Percentiles rank a stretch among this genome's conserved stretches.
phyloP scores from a whole-genome alignment of 2,329 filamentous ascomycete species.

The Curvularia sp. region DNA sequence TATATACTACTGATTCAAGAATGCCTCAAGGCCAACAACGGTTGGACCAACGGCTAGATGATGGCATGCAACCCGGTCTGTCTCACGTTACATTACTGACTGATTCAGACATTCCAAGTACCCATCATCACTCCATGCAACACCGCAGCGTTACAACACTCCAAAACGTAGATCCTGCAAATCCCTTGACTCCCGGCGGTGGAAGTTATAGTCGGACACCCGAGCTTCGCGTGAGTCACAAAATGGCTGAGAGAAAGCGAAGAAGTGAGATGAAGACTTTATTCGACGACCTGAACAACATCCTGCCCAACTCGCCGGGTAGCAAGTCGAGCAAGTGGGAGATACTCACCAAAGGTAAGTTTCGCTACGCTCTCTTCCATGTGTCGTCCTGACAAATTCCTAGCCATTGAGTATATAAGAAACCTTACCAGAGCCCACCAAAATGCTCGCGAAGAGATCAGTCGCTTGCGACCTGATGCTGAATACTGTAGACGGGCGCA shows the following conservation, averaged over 20 bases:
- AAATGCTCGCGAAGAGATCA: constrained; percentile 49
- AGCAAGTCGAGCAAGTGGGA: constrained; percentile 92
- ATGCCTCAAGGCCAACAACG: constrained; percentile 75
- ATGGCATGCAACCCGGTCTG: constrained; percentile 53
- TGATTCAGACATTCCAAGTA: constrained; percentile 53
- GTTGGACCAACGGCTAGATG: constrained; percentile 74
- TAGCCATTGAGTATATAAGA: constrained; percentile 61
- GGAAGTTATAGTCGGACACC: constrained; percentile 85
- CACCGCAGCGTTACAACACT: constrained; percentile 75
- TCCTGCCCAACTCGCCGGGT: constrained; percentile 81
- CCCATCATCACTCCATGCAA: constrained; percentile 78
- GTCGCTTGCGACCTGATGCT: constrained; percentile 54
- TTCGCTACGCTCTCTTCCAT: not conserved
- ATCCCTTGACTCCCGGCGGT: constrained; percentile 58
- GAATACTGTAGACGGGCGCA: constrained; percentile 54
- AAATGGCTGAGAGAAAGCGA: constrained; percentile 82
- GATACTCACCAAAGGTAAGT: constrained; percentile 80
- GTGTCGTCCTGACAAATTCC: constrained; percentile 20
- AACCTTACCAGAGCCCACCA: constrained; percentile 50
- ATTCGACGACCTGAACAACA: constrained; percentile 79
- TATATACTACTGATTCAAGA: constrained; percentile 76
- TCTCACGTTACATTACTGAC: constrained; percentile 31
- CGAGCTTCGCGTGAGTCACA: constrained; percentile 82
- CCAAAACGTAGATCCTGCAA: constrained; percentile 65
- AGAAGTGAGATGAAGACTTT: constrained; percentile 88